Evolutionary conservation across 1,284 basidiomycete genomes (phyloP).

Genomic region (Trametes hirsuta): DNA sequence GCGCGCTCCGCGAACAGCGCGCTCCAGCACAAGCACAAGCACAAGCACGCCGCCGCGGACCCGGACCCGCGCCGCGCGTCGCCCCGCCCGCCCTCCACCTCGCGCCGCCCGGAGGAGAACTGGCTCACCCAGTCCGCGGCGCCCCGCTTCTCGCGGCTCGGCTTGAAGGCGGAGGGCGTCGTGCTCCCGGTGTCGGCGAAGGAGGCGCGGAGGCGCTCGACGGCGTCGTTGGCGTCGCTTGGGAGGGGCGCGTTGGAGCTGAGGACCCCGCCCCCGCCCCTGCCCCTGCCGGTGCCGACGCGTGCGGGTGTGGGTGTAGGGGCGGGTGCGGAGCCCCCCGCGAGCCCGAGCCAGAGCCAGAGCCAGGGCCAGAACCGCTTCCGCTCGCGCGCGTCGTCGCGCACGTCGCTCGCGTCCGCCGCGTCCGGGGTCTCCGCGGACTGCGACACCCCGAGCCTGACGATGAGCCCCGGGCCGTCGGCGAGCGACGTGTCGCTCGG

Average conservation of each 20-base stretch:
- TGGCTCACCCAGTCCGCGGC: conserved; percentile 46
- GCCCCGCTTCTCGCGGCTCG: conserved; percentile 48
- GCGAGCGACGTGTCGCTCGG: conserved; percentile 14
- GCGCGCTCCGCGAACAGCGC: conserved; percentile 8
- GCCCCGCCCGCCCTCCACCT: conserved; percentile 21
- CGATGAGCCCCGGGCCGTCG: conserved; percentile 22
- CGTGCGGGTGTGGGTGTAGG: neutral
- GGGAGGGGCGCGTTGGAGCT: neutral
- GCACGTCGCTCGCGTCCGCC: conserved; percentile 21
- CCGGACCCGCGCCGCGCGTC: conserved; percentile 7
- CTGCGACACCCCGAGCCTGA: conserved; percentile 25
- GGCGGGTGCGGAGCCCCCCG: neutral
- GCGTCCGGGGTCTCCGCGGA: conserved; percentile 9
- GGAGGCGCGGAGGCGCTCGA: conserved; percentile 24
- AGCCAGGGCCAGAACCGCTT: neutral
- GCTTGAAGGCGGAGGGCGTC: conserved; percentile 42
- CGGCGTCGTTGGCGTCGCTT: conserved; percentile 1
- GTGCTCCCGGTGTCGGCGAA: conserved; percentile 48
- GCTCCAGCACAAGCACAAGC: neutral
- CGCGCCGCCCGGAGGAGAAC: conserved; percentile 33
- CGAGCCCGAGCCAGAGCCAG: neutral
- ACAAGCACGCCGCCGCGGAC: neutral
- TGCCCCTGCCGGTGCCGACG: conserved; percentile 1
- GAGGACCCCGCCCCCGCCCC: conserved; percentile 2
- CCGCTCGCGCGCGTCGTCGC: conserved; percentile 17